phyloP scores from a whole-genome alignment of 1,284 basidiomycete genomes.

The Fomes fomentarius region DNA sequence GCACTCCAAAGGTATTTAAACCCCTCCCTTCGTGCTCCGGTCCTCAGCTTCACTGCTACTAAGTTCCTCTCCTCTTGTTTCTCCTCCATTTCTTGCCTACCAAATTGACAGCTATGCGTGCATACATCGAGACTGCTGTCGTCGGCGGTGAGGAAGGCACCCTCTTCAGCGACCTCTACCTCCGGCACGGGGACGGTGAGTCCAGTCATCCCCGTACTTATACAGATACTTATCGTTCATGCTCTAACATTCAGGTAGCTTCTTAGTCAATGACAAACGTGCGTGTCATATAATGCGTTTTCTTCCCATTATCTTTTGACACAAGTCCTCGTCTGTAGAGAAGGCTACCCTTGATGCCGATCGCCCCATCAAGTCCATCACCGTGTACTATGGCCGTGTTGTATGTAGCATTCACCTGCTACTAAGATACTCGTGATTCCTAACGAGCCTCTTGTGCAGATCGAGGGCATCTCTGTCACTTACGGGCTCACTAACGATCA shows the following conservation, averaged over 20 bases:
- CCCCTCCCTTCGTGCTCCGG: no score
- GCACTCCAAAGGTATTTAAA: no score
- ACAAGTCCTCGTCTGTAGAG: no score
- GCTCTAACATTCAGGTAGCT: neutral
- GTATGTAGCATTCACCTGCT: neutral
- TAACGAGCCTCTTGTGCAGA: neutral
- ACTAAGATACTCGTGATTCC: neutral
- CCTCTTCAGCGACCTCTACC: neutral
- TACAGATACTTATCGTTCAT: no score
- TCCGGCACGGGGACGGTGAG: neutral
- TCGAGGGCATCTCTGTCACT: neutral
- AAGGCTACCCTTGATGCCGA: neutral
- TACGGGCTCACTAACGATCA: neutral
- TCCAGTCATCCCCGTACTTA: no score
- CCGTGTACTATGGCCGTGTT: neutral
- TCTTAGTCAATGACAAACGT: neutral
- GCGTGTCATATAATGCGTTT: no score
- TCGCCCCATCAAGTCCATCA: neutral
- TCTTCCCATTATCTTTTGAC: no score
- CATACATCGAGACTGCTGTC: neutral
- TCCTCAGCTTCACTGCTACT: no score
- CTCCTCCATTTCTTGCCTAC: no score
- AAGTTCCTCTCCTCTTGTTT: no score
- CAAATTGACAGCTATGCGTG: no score
- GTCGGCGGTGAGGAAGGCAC: neutral